phyloP scores from a whole-genome alignment of 352 stramenopile species.

The Pythium angustatum region DNA sequence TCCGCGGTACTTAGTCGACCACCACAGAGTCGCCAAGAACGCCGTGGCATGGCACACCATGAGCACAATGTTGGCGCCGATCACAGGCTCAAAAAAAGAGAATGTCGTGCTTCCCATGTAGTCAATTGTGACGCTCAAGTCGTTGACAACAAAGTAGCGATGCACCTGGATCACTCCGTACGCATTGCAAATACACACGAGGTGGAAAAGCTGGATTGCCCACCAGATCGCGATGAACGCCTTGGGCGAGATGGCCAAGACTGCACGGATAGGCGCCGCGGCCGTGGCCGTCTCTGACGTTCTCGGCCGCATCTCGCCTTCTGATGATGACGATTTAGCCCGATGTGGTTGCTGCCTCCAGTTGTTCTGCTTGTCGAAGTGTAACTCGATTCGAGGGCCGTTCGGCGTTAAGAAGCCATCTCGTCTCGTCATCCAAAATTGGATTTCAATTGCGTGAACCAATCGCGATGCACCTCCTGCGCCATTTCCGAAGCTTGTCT shows the following conservation, averaged over 20 bases:
- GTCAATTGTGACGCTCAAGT: conserved; percentile 7
- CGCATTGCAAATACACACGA: not conserved
- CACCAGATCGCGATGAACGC: conserved; percentile 14
- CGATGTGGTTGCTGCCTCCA: too few species aligned
- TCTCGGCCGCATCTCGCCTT: not conserved
- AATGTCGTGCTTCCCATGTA: conserved; percentile 3
- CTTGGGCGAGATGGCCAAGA: conserved; percentile 1
- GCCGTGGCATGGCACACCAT: not conserved
- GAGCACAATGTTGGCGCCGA: not conserved
- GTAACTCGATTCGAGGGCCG: too few species aligned
- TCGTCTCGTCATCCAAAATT: too few species aligned
- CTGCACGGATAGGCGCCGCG: not conserved
- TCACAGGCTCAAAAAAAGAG: conserved; percentile 14
- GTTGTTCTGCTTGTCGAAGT: too few species aligned
- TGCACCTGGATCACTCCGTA: conserved; percentile 7
- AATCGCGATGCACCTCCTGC: too few species aligned
- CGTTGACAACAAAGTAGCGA: conserved; percentile 6
- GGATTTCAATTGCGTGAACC: too few species aligned
- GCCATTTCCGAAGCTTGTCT: too few species aligned
- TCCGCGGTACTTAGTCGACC: conserved; percentile 8
- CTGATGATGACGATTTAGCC: too few species aligned
- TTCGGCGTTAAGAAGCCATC: too few species aligned
- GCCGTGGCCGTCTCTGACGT: not conserved
- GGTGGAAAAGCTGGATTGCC: conserved; percentile 4
- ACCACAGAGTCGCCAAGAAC: not conserved